Conservation (phyloP, 176 grass and related monocot species). For the Alopecurus myosuroides region DNA sequence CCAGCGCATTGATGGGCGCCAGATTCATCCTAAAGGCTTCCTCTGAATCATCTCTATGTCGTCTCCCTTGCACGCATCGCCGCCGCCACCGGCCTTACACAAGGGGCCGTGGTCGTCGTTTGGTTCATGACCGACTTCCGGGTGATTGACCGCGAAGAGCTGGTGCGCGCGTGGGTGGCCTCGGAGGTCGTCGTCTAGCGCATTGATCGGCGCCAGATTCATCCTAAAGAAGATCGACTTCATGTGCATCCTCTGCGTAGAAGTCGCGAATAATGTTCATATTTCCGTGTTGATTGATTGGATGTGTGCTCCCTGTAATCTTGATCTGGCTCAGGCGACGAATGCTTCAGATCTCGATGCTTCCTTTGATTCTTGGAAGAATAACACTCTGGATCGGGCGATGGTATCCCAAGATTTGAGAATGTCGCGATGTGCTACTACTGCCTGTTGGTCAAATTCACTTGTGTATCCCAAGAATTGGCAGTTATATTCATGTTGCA, state of each 20-base stretch:
- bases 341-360: neutral
- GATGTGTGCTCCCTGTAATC: neutral
- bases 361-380: neutral
- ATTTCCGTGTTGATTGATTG: too few species aligned
- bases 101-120: too few species aligned
- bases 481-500: too few species aligned
- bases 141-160: too few species aligned
- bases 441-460: neutral
- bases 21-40: too few species aligned
- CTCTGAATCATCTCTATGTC: too few species aligned
- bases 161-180: conserved; percentile 7
- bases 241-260: conserved; percentile 40
- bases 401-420: neutral
- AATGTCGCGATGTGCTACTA: neutral
- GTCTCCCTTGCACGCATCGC: too few species aligned
- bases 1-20: too few species aligned
- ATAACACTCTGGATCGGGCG: neutral
- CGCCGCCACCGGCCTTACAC: too few species aligned
- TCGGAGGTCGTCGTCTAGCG: neutral
- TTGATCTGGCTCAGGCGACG: neutral
- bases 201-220: conserved; percentile 80
- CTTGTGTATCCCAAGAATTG: neutral
- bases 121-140: too few species aligned
- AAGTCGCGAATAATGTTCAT: neutral
- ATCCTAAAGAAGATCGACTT: conserved; percentile 90